phyloP scores from a whole-genome alignment of 2,329 filamentous ascomycete genomes.

The Pseudogymnoascus sp. region DNA sequence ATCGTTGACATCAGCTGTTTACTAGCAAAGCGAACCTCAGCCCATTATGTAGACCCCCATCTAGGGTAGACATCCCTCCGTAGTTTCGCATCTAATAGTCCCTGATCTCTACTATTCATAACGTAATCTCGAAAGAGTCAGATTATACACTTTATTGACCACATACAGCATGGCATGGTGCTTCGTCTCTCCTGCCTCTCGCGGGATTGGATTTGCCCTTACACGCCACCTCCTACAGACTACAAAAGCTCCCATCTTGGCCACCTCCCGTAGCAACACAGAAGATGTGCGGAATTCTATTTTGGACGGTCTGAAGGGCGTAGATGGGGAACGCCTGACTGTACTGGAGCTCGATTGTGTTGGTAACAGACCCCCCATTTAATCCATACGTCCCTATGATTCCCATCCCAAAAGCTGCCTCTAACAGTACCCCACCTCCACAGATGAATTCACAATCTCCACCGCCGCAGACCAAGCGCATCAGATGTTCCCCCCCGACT shows the following conservation, averaged over 20 bases:
- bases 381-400: background rate
- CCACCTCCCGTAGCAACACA: constrained; percentile 50
- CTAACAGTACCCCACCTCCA: background rate
- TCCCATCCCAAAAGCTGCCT: background rate
- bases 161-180: constrained; percentile 24
- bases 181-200: constrained; percentile 51
- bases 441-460: constrained; percentile 55
- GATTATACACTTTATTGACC: background rate
- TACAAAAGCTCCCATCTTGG: constrained; percentile 51
- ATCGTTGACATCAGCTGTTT: background rate
- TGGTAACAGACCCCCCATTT: constrained; percentile 33
- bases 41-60: constrained; percentile 1
- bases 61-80: background rate
- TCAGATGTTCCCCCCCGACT: constrained; percentile 42
- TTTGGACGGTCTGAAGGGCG: constrained; percentile 41
- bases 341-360: constrained; percentile 50
- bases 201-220: constrained; percentile 57
- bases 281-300: constrained; percentile 42
- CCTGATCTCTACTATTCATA: background rate
- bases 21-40: background rate
- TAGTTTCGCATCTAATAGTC: background rate
- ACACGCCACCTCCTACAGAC: constrained; percentile 50
- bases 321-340: constrained; percentile 38
- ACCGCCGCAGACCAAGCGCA: constrained; percentile 47
- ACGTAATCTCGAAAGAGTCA: background rate